A percentile compares a stretch with the other conserved stretches of the same genome.
Evolutionary conservation across 768 basidiomycete genomes (phyloP).

Genomic region (Pholiota conissans): DNA sequence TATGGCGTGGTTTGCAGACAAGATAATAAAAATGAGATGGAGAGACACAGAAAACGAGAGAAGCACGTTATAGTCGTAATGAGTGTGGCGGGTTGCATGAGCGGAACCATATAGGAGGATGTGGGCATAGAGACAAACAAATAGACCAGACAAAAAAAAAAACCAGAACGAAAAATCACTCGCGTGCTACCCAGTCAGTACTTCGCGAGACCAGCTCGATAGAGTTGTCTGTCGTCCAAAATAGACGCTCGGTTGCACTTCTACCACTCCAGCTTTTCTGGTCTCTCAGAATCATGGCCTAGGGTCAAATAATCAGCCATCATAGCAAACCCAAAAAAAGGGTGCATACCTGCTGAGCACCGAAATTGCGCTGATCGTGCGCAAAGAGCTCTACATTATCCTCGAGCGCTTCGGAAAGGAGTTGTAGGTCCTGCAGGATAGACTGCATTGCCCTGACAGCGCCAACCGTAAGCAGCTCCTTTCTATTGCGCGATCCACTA

Average conservation of each 20-base stretch:
- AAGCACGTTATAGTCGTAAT: slow-evolving; percentile 18
- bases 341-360: slow-evolving; percentile 85
- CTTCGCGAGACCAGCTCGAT: slow-evolving; percentile 85
- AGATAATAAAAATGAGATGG: slow-evolving; percentile 7
- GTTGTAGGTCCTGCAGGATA: slow-evolving; percentile 85
- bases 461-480: slow-evolving; percentile 70
- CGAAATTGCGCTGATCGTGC: slow-evolving; percentile 91
- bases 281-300: slow-evolving; percentile 96
- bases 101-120: not conserved
- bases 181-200: slow-evolving; percentile 83
- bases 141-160: slow-evolving; percentile 7
- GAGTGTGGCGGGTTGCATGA: not conserved
- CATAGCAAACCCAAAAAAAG: not conserved
- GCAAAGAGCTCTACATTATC: slow-evolving; percentile 92
- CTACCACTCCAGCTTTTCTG: slow-evolving; percentile 95
- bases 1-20: slow-evolving; percentile 4
- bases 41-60: slow-evolving; percentile 4
- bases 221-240: slow-evolving; percentile 91
- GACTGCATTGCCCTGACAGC: slow-evolving; percentile 83
- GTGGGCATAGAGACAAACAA: slow-evolving; percentile 7
- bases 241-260: slow-evolving; percentile 87
- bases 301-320: slow-evolving; percentile 8
- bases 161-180: slow-evolving; percentile 33
- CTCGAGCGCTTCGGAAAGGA: slow-evolving; percentile 83
- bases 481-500: slow-evolving; percentile 65